These are phyloP conservation scores for Rhytidiadelphus loreus DNA, from an alignment of 225 moss, liverwort and hornwort genomes.

Conservation along the genomic window DNA sequence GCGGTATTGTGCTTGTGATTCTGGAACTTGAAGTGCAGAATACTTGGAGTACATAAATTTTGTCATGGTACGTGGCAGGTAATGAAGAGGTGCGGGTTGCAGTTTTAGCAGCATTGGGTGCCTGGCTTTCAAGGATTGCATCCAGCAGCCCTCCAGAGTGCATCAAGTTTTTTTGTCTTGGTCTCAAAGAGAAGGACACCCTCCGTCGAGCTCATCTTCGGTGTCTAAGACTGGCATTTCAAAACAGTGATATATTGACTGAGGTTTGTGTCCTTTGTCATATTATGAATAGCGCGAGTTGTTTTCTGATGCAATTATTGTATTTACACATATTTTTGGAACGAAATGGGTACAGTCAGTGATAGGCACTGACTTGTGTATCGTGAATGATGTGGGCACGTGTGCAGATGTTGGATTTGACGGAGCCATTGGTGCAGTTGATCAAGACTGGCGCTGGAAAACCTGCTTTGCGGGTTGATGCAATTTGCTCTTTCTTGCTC, in stretches of 20 bases:
- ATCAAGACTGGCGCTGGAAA: slow-evolving; percentile 66
- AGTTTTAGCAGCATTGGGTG: slow-evolving; percentile 60
- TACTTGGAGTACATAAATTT: neutral
- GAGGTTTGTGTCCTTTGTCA: slow-evolving; percentile 30
- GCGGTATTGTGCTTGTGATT: neutral
- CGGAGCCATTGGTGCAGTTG: slow-evolving; percentile 68
- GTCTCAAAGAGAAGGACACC: slow-evolving; percentile 88
- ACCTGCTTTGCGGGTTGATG: slow-evolving; percentile 81
- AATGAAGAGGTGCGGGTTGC: slow-evolving; percentile 95
- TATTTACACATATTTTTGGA: neutral
- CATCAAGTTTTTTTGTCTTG: slow-evolving; percentile 51
- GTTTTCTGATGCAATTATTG: neutral
- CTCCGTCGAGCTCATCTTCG: slow-evolving; percentile 91
- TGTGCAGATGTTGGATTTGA: slow-evolving; percentile 57
- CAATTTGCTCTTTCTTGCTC: slow-evolving; percentile 70
- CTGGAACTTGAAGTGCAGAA: neutral
- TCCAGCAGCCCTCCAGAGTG: slow-evolving; percentile 49
- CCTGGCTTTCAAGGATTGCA: slow-evolving; percentile 68
- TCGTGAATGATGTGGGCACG: neutral
- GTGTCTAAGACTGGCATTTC: slow-evolving; percentile 65
- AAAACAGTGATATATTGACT: slow-evolving; percentile 46
- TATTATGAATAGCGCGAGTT: neutral
- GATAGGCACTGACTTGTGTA: neutral
- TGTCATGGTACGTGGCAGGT: slow-evolving; percentile 26
- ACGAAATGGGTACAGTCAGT: neutral